Evolutionary conservation across 257 asterid genomes (phyloP).

Genomic region (Cruciata laevipes): DNA sequence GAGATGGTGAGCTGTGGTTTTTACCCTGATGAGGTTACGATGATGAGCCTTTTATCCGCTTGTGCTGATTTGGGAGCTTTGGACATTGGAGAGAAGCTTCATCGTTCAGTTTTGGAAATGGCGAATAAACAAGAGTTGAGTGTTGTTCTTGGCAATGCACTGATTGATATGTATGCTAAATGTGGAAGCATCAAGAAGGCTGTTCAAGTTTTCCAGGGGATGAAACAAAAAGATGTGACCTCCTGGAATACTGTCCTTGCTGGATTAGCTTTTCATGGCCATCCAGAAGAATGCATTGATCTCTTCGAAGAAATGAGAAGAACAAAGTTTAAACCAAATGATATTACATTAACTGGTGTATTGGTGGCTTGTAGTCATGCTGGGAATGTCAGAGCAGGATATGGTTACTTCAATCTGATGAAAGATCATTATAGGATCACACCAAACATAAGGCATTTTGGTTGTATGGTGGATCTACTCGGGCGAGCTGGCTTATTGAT

Average conservation of each 20-base stretch:
- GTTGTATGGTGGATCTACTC: slow-evolving; percentile 71
- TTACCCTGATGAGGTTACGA: slow-evolving; percentile 56
- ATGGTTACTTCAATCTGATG: slow-evolving; percentile 42
- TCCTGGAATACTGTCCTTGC: slow-evolving; percentile 59
- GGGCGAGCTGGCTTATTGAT: slow-evolving; percentile 60
- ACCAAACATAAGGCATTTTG: slow-evolving; percentile 55
- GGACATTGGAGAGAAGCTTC: slow-evolving; percentile 60
- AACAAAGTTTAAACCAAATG: slow-evolving; percentile 39
- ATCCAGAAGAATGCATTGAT: slow-evolving; percentile 42
- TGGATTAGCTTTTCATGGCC: slow-evolving; percentile 55
- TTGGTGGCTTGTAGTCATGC: slow-evolving; percentile 60
- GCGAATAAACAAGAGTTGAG: slow-evolving; percentile 29
- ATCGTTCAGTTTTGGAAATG: slow-evolving; percentile 36
- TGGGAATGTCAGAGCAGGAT: slow-evolving; percentile 57
- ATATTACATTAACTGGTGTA: slow-evolving; percentile 53
- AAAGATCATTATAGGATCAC: slow-evolving; percentile 30
- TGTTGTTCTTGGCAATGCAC: slow-evolving; percentile 49
- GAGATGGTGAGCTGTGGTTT: slow-evolving; percentile 44
- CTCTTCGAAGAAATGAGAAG: slow-evolving; percentile 65
- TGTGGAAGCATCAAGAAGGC: slow-evolving; percentile 58
- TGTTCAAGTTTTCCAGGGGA: slow-evolving; percentile 37
- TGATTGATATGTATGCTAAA: slow-evolving; percentile 70
- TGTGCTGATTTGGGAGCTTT: slow-evolving; percentile 56
- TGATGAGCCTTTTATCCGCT: slow-evolving; percentile 67
- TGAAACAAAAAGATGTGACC: slow-evolving; percentile 50